Evolutionary conservation across 73 alveolate species (phyloP), one percentile per base, ranked within the genome.

Genomic region (Symbiodinium pilosum): DNA sequence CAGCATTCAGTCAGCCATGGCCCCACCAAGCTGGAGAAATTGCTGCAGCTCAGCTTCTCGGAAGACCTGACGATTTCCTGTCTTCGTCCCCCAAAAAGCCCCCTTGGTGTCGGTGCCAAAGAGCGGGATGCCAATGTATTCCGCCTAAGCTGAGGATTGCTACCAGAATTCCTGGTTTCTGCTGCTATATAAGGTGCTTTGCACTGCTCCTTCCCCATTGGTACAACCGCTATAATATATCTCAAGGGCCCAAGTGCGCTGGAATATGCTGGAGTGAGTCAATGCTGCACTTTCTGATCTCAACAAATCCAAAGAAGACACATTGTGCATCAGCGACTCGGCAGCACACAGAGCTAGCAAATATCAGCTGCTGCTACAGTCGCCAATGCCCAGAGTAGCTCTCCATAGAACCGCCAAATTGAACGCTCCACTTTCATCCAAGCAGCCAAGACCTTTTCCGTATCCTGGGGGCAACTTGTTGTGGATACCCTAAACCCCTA

Each of bases 61-160:
- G 77, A 91, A 91, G 32, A 91, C 88, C 89, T 91, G 97, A 52
- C 97, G 97, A 30, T 91, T 91, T 40, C 97, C 97, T n/a, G 97
- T 91, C 81, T 91, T 91, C 81, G 89, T 69, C 41, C 97, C 97
- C 97, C 97, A 91, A 77, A 91, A 91, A 40, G 97, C 97, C 2
- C 97, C 97, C 88, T 69, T 77, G 9, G 97, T 91, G 88, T 91
- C 97, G 11, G 88, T 91, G 56, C 97, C 97, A 36, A 91, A 91
- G 77, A 91, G 97, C 5, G 97, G 97, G 54, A 91, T 32, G 26
- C 84, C 56, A 39, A 91, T 52, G 21, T 41, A 39, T 21, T 43
- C 36, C 34, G 97, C 97, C 97, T 91, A 52, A 30, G 95, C n/a
- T n/a, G n/a, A n/a, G n/a, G n/a, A n/a, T n/a, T n/a, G n/a, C n/a